Base-by-base conservation (phyloP, 495 filamentous ascomycete species). In the Cercophora samala region DNA sequence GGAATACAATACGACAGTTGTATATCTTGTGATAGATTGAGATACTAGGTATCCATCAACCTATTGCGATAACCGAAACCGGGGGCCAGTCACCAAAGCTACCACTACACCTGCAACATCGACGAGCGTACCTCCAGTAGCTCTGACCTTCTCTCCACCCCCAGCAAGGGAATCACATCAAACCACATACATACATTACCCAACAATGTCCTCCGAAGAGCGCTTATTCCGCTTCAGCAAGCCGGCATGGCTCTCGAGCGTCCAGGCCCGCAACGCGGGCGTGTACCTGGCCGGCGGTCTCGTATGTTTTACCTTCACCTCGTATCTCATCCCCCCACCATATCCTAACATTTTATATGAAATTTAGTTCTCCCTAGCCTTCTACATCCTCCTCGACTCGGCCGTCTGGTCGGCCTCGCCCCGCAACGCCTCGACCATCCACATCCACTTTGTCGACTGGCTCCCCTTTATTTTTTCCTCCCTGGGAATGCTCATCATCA, bases 401-500 rank as follows among this genome's bases (percentile, higher is more conserved):
- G 90, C 95, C 21, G 87, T 92, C 58, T 98, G 90, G 85, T 96
- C 92, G 62, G 87, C 90, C 72, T 93, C 91, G 65, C 65, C 83
- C 46, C 86, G 84, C 72, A 98, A 97, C 81, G 88, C 85, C 62
- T 90, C 90, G 21, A 78, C 87, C 76, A 86, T 97, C 62, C 93
- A 99, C 82, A 88, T 99, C 73, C 93, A 86, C 76, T 97, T 98
- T 78, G 86, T 98, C 73, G 96, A 99, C 85, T 99, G 96, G 96
- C 91, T 99, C 70, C 96, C 96, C 22, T 89, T 93, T 64, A 96
- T 99, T 82, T 99, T 96, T 83, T 91, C 87, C 58, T 85, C 88
- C 60, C 85, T 98, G 22, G 96, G 96, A 58, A 98, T 98, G 96
- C 89, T 98, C 8, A 93, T 98, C 70, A 98, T 99, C 86, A 99